Percentiles rank a stretch among this genome's conserved stretches.
Evolutionary conservation across 345 rosid species (phyloP).

Genomic region (Streptanthus diversifolius): DNA sequence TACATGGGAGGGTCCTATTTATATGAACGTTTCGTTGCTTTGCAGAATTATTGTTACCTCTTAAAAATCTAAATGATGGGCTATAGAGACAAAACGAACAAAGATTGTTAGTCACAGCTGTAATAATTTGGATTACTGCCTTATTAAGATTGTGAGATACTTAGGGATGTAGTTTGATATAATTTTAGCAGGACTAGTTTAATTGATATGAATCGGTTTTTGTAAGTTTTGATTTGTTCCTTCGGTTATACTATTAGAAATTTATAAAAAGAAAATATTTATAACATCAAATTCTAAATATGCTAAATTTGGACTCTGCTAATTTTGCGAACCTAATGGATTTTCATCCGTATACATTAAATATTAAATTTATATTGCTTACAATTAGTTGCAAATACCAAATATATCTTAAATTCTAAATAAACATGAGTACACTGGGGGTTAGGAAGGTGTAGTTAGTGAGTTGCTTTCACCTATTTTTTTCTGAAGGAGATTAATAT

Average conservation of each 20-base stretch:
- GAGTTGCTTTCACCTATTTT: conserved; percentile 23
- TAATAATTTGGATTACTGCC: not conserved
- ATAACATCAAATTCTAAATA: not conserved
- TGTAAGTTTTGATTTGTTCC: not conserved
- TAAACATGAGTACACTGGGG: not conserved
- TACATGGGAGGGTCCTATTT: conserved; percentile 19
- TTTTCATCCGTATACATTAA: not conserved
- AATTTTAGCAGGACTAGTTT: not conserved
- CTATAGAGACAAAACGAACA: conserved; percentile 19
- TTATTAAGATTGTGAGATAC: not conserved
- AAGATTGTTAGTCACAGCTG: conserved; percentile 7
- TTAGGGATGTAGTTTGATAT: not conserved
- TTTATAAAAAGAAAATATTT: not conserved
- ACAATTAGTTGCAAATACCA: conserved; percentile 12
- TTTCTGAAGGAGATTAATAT: conserved; percentile 5
- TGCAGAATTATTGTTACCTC: conserved; percentile 17
- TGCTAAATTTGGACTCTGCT: not conserved
- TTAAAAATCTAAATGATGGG: conserved; percentile 16
- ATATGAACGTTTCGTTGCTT: conserved; percentile 18
- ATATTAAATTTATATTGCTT: not conserved
- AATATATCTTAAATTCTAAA: conserved; percentile 15
- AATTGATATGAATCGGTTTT: not conserved
- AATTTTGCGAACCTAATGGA: not conserved
- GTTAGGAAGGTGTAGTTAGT: conserved; percentile 6
- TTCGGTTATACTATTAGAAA: not conserved